Conservation (phyloP, 2,329 filamentous ascomycete genomes). For the Tolypocladium tundrense region DNA sequence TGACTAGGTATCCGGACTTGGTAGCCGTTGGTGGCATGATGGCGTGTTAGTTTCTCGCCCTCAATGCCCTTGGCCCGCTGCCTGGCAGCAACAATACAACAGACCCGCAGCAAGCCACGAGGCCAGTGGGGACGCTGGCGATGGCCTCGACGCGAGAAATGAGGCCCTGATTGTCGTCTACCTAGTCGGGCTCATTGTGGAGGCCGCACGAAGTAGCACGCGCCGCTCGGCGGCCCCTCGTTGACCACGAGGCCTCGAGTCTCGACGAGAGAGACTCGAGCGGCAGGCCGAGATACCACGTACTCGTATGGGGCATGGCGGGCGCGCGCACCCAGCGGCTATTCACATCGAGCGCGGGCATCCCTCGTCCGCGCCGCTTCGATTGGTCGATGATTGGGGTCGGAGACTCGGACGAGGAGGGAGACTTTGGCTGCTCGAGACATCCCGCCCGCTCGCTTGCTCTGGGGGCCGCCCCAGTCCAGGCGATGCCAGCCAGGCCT, state of each 20-base stretch:
- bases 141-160: neutral
- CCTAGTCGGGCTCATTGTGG: neutral
- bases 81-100: neutral
- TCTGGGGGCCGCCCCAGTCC: neutral
- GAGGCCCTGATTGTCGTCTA: neutral
- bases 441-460: neutral
- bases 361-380: neutral
- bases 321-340: neutral
- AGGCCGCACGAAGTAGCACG: neutral
- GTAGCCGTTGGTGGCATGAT: neutral
- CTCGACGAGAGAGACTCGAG: neutral
- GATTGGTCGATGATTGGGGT: neutral
- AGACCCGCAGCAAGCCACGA: neutral
- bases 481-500: too few relatives aligned
- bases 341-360: neutral
- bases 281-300: neutral
- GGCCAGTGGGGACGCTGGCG: neutral
- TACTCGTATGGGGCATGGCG: neutral
- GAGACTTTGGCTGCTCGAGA: neutral
- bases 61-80: neutral
- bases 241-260: neutral
- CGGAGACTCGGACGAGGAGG: neutral
- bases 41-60: neutral
- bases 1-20: neutral
- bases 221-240: neutral